Base-by-base conservation (phyloP, 1,284 basidiomycete genomes). In the Vanrija humicola region DNA sequence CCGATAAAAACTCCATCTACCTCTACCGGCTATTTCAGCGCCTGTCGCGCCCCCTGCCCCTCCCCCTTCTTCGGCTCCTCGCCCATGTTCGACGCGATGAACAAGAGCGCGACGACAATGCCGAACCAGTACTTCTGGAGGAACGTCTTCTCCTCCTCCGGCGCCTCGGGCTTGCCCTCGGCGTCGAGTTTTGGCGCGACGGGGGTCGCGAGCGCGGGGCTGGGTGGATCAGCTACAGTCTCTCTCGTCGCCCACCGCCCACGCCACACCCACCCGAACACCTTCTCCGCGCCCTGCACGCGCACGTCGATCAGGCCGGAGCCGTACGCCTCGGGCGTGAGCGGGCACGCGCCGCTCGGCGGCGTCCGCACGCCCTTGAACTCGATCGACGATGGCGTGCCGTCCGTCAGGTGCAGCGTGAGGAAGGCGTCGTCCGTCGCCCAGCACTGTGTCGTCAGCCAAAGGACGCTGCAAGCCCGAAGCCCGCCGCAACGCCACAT, bases 81-180 rank as follows among this genome's bases (percentile, higher is more conserved):
- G 5, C 56, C 64, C 47, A 76, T 53, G 44, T 72, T 56, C 15
- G 61, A 56, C 2, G 65, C 48, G 26, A 68, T 60, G 54, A 86
- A 75, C 16, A 90, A 47, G 23, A 50, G 73, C 28, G 82, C 73
- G 3, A 83, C 80, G 29, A 81, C 78, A 48, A 90, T 83, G 65
- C 90, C 90, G 73, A 92, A 78, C 89, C 90, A 92, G 75, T 93
- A 92, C 74, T 92, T 93, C 69, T 90, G 86, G 38, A 92, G 58
- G 74, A 92, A 90, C 9, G 83, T 78, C 76, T 91, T 88, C 70
- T 90, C 89, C 1, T 82, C 81, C 23, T 78, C 74, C 0, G 86
- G 83, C 51, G 79, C 73, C 25, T 85, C 79, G 19, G 83, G 82
- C 65, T 84, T 80, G 51, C 90, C 89, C 83, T 80, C 29, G 81